phyloP scores from a whole-genome alignment of 208 protist genomes.

The Leishmania mexicana region DNA sequence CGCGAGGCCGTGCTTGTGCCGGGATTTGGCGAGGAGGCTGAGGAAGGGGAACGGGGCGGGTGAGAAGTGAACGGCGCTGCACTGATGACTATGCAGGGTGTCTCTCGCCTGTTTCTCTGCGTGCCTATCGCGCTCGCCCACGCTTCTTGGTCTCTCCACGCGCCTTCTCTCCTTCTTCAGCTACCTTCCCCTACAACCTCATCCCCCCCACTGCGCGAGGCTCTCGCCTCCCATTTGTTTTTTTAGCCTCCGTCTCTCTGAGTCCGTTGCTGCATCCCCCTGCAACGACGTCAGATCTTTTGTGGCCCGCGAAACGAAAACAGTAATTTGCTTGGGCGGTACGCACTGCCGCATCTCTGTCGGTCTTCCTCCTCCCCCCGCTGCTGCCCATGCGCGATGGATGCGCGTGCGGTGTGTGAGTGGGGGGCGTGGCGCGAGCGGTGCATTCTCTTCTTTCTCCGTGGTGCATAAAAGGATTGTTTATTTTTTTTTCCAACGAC shows the following conservation, averaged over 20 bases:
- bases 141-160: background rate
- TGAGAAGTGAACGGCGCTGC: background rate
- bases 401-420: background rate
- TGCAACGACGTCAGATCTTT: background rate
- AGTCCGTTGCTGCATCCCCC: background rate
- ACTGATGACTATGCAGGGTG: background rate
- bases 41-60: background rate
- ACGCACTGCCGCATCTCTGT: background rate
- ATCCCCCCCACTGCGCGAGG: background rate
- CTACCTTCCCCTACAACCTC: background rate
- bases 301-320: background rate
- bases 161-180: background rate
- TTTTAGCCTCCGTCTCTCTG: background rate
- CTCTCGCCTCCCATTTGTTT: background rate
- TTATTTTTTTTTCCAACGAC: background rate
- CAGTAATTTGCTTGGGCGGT: background rate
- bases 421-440: background rate
- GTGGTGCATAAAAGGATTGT: background rate
- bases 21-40: background rate
- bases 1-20: background rate
- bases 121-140: background rate
- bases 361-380: no score
- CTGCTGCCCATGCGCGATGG: background rate
- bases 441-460: background rate
- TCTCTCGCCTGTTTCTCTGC: background rate